A percentile compares a stretch with the other conserved stretches of the same genome.
Evolutionary conservation across 768 basidiomycete species (phyloP).

Genomic region (Naganishia kalamii): DNA sequence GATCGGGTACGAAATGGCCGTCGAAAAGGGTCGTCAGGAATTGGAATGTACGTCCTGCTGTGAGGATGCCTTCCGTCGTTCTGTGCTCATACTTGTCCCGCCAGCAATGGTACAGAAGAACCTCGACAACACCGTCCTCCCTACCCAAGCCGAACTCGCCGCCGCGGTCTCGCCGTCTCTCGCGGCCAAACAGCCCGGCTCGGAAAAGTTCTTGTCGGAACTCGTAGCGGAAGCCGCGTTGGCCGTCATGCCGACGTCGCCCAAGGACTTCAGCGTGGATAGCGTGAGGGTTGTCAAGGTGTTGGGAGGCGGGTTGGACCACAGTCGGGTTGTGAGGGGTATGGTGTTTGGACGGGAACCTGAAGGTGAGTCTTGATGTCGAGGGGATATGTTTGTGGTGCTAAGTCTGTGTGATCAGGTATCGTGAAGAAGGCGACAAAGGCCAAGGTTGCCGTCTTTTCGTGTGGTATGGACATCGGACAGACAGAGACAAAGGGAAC

Average conservation of each 20-base stretch:
- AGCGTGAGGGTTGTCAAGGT: slow-evolving; percentile 98
- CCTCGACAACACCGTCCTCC: slow-evolving; percentile 51
- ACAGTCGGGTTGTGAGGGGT: slow-evolving; percentile 82
- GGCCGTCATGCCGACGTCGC: slow-evolving; percentile 68
- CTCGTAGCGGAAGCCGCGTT: slow-evolving; percentile 91
- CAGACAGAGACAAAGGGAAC: slow-evolving; percentile 99
- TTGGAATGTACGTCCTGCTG: slow-evolving; percentile 69
- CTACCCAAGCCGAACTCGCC: slow-evolving; percentile 63
- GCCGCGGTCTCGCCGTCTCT: slow-evolving; percentile 82
- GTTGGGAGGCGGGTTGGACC: slow-evolving; percentile 81
- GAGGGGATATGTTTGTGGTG: neutral
- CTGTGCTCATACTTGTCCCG: neutral
- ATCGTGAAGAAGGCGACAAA: slow-evolving; percentile 71
- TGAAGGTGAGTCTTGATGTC: slow-evolving; percentile 57
- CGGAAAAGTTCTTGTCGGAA: slow-evolving; percentile 69
- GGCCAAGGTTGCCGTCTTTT: slow-evolving; percentile 93
- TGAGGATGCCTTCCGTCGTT: neutral
- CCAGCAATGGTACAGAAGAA: slow-evolving; percentile 22
- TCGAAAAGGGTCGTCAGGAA: slow-evolving; percentile 72
- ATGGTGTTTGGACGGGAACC: slow-evolving; percentile 98
- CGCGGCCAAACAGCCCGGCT: slow-evolving; percentile 95
- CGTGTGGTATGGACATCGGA: slow-evolving; percentile 80
- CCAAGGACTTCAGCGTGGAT: slow-evolving; percentile 94
- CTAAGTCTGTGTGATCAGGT: slow-evolving; percentile 51
- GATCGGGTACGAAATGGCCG: slow-evolving; percentile 88